Base-by-base conservation (phyloP, 2,329 filamentous ascomycete genomes). In the Hypoxylon sp. region DNA sequence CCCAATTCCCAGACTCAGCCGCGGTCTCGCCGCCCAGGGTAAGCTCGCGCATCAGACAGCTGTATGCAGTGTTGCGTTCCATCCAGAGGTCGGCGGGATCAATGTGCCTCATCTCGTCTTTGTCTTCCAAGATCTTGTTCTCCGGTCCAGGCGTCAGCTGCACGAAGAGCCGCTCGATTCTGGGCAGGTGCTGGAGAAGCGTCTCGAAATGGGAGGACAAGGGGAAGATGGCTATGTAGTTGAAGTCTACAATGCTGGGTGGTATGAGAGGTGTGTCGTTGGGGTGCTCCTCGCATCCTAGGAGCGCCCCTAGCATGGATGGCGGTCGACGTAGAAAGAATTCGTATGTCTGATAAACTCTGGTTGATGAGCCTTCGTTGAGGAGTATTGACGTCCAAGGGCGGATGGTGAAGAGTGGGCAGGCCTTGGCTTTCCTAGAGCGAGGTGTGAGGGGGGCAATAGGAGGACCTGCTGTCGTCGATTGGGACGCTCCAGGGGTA, bases 301-400 rank as follows among this genome's bases (percentile, higher is more conserved):
- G 66, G 4, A 84, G 69, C 8, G 78, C 75, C 15, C 76, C 75
- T 1, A 89, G 71, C 47, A 89, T 76, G 9, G 84, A 84, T 0
- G 84, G 86, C 5, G 87, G 79, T 1, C 78, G 75, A 32, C 83
- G 83, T 25, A 85, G 75, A 63, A 87, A 89, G 70, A 86, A 90
- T 62, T 90, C 85, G 66, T 90, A 88, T 3, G 82, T 84, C 35
- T 80, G 79, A 70, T 90, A 92, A 4, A 83, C 86, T 49, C 79
- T 78, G n/a, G 88, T 78, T 3, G 84, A 90, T 0, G 87, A 90
- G 6, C 88, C 87, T 71, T 93, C 89, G 66, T 92, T 92, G 57
- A 91, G 80, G 2, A 81, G 73, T 0, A 91, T 63, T 12, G 80
- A 78, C 0, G 76, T 78, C 89, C 89, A 92, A 2, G 80, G 79